phyloP scores from a whole-genome alignment of 805 yeast genomes.

The Candida sonorensis region DNA sequence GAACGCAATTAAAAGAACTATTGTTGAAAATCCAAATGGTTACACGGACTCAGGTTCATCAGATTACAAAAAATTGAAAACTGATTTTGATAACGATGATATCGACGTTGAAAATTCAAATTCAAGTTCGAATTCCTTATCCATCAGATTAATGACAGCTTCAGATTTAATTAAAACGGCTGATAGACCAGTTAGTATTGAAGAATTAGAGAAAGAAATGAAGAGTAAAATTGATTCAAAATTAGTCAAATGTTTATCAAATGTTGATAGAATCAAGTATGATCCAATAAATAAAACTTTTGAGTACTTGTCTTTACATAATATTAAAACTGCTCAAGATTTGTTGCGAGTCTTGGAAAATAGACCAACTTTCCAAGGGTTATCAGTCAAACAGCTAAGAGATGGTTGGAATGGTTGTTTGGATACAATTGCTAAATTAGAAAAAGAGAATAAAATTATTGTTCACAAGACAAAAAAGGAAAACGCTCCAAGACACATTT shows the following conservation, averaged over 20 bases:
- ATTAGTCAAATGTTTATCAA: conserved; percentile 63
- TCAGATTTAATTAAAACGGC: conserved; percentile 77
- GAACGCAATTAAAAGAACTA: too few species aligned
- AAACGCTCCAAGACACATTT: conserved; percentile 82
- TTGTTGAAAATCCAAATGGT: too few species aligned
- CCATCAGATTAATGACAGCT: conserved; percentile 85
- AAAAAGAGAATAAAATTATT: conserved; percentile 65
- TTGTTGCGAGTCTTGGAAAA: conserved; percentile 64
- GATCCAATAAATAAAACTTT: conserved; percentile 57
- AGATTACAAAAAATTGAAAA: conserved; percentile 7
- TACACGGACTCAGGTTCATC: too few species aligned
- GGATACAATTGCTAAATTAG: conserved; percentile 71
- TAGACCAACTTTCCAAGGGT: conserved; percentile 84
- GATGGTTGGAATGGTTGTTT: conserved; percentile 96
- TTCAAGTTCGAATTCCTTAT: conserved; percentile 33
- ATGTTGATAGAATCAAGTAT: conserved; percentile 70
- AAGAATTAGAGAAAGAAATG: conserved; percentile 61
- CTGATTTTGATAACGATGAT: conserved; percentile 11
- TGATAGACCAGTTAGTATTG: conserved; percentile 63
- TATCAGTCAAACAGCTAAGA: conserved; percentile 64
- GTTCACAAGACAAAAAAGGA: conserved; percentile 91
- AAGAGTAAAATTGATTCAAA: conserved; percentile 54
- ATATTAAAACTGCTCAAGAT: conserved; percentile 76
- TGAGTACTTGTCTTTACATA: conserved; percentile 84
- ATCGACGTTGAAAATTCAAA: conserved; percentile 9